A percentile compares a stretch with the other conserved stretches of the same genome.
Evolutionary conservation across 306 rosid species (phyloP).

Genomic region (Lagenaria siceraria): DNA sequence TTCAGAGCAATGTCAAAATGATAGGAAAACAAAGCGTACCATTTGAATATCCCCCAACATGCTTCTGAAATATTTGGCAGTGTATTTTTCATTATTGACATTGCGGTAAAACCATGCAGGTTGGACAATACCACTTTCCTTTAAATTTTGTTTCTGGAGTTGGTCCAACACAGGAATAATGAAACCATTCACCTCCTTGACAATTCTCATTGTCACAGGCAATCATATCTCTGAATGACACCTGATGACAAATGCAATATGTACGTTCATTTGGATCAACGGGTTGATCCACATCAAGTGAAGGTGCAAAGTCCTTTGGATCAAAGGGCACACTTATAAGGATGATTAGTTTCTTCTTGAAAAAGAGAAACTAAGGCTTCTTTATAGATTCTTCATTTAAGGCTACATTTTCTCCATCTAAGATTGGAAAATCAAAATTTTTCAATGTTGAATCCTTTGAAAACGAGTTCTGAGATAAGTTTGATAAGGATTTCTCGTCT

Average conservation of each 20-base stretch:
- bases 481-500: too few relatives aligned
- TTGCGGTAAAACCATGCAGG: constrained; percentile 56
- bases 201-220: too few relatives aligned
- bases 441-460: too few relatives aligned
- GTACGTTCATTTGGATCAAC: constrained; percentile 96
- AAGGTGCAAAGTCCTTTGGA: constrained; percentile 52
- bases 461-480: too few relatives aligned
- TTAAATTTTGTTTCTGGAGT: constrained; percentile 95
- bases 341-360: too few relatives aligned
- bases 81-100: constrained; percentile 19
- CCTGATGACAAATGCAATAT: constrained; percentile 97
- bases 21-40: not conserved
- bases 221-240: too few relatives aligned
- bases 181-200: constrained; percentile 99
- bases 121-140: constrained; percentile 98
- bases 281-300: constrained; percentile 80
- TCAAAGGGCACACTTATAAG: too few relatives aligned
- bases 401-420: too few relatives aligned
- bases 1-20: not conserved
- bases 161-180: constrained; percentile 87
- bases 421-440: too few relatives aligned
- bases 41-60: not conserved
- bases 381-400: too few relatives aligned
- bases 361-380: too few relatives aligned
- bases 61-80: not conserved